Conservation (phyloP, 306 rosid species). For the Prunus campanulata region DNA sequence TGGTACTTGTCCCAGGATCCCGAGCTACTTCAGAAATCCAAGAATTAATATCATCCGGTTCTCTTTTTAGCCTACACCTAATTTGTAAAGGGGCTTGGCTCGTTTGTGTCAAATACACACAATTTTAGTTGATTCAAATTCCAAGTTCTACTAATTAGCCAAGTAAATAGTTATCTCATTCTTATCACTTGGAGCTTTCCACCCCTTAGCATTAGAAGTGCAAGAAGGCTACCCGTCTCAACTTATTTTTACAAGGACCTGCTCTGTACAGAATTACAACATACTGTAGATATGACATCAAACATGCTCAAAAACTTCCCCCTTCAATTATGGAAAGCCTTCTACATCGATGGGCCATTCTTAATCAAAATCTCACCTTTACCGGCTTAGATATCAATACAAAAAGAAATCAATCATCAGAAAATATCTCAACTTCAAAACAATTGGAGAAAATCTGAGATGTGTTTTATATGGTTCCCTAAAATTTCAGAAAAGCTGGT, state of each 20-base stretch:
- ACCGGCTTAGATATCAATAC: slow-evolving; percentile 10
- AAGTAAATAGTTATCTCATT: not conserved
- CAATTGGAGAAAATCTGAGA: slow-evolving; percentile 2
- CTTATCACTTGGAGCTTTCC: no score
- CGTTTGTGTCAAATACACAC: not conserved
- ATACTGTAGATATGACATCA: not conserved
- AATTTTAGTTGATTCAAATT: not conserved
- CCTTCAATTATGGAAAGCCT: slow-evolving; percentile 1
- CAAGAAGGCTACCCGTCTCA: no score
- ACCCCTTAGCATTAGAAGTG: no score
- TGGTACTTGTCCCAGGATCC: not conserved
- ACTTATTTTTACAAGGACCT: no score
- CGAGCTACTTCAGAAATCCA: not conserved
- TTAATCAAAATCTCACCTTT: slow-evolving; percentile 2
- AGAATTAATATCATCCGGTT: not conserved
- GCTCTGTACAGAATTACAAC: not conserved
- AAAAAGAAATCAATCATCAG: not conserved
- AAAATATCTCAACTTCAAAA: slow-evolving; percentile 10
- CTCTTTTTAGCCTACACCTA: not conserved
- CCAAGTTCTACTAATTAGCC: not conserved
- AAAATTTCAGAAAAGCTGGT: not conserved
- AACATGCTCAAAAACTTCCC: not conserved
- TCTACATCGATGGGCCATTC: not conserved
- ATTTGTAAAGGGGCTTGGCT: not conserved
- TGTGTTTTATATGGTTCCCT: not conserved